Conservation (phyloP, 805 yeast species). For the Kodamaea laetipori region DNA sequence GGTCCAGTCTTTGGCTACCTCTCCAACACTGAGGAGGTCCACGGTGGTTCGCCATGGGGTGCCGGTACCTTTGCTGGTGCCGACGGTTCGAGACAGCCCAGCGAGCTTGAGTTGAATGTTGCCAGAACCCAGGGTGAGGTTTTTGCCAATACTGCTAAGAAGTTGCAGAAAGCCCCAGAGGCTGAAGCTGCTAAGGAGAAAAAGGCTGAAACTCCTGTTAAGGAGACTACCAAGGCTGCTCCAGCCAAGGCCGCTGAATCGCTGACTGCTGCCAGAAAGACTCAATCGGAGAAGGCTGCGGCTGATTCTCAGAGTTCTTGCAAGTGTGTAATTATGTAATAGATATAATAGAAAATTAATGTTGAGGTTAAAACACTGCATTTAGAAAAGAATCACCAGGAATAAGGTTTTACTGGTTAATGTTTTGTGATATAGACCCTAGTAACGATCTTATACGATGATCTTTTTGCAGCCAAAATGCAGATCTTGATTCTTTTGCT, state of each 20-base stretch:
- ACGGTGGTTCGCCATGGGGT: slow-evolving; percentile 88
- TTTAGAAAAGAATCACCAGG: too few species aligned
- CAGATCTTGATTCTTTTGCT: too few species aligned
- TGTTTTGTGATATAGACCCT: too few species aligned
- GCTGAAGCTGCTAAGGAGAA: slow-evolving; percentile 4
- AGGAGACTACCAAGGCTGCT: background rate
- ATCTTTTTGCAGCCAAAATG: too few species aligned
- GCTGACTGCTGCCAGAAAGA: slow-evolving; percentile 11
- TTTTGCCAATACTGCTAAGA: slow-evolving; percentile 52
- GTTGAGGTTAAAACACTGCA: too few species aligned
- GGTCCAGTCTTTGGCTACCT: slow-evolving; percentile 55
- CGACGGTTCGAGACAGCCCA: slow-evolving; percentile 73
- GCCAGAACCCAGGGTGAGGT: slow-evolving; percentile 68
- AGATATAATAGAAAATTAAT: too few species aligned
- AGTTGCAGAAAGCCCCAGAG: slow-evolving; percentile 20
- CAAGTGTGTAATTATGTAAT: slow-evolving; percentile 18
- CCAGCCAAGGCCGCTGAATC: background rate
- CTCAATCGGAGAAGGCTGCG: slow-evolving; percentile 16
- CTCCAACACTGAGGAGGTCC: slow-evolving; percentile 63
- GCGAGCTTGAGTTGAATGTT: slow-evolving; percentile 61
- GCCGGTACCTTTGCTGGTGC: slow-evolving; percentile 76
- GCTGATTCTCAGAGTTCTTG: slow-evolving; percentile 15
- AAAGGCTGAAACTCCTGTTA: background rate
- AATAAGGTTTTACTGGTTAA: too few species aligned
- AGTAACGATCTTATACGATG: too few species aligned